These are phyloP conservation scores for Talaromyces sp. DNA, from an alignment of 2,329 filamentous ascomycete genomes.

Conservation along the genomic window DNA sequence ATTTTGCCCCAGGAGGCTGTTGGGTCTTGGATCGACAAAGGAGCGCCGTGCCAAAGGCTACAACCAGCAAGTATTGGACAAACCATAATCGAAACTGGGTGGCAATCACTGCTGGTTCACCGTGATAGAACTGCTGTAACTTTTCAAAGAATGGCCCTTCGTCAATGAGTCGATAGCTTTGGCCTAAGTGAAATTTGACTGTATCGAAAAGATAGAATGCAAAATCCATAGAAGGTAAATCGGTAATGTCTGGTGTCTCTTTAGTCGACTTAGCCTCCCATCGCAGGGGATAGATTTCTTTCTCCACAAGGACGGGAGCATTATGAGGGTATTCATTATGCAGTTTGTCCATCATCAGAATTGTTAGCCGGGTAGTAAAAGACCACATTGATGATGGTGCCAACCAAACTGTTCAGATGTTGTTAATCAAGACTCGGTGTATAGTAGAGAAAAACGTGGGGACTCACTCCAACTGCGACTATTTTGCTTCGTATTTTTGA, in stretches of 20 bases:
- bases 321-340: slow-evolving; percentile 31
- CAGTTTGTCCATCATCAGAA: slow-evolving; percentile 28
- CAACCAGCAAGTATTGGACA: slow-evolving; percentile 20
- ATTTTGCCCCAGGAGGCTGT: slow-evolving; percentile 21
- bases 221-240: slow-evolving; percentile 36
- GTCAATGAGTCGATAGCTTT: slow-evolving; percentile 41
- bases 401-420: slow-evolving; percentile 29
- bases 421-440: neutral
- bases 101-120: slow-evolving; percentile 11
- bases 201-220: slow-evolving; percentile 28
- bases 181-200: slow-evolving; percentile 45
- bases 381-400: slow-evolving; percentile 29
- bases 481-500: slow-evolving; percentile 19
- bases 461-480: slow-evolving; percentile 41
- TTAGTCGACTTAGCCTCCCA: slow-evolving; percentile 16
- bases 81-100: slow-evolving; percentile 29
- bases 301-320: slow-evolving; percentile 26
- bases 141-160: slow-evolving; percentile 33
- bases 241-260: slow-evolving; percentile 33
- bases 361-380: slow-evolving; percentile 25
- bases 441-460: slow-evolving; percentile 22
- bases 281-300: slow-evolving; percentile 27
- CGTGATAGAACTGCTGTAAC: slow-evolving; percentile 33
- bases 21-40: slow-evolving; percentile 7
- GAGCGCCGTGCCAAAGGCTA: slow-evolving; percentile 23